Percentiles rank a stretch among this genome's conserved stretches.
phyloP scores from a whole-genome alignment of 2,329 filamentous ascomycete species.

The Scleromitrula shiraiana region DNA sequence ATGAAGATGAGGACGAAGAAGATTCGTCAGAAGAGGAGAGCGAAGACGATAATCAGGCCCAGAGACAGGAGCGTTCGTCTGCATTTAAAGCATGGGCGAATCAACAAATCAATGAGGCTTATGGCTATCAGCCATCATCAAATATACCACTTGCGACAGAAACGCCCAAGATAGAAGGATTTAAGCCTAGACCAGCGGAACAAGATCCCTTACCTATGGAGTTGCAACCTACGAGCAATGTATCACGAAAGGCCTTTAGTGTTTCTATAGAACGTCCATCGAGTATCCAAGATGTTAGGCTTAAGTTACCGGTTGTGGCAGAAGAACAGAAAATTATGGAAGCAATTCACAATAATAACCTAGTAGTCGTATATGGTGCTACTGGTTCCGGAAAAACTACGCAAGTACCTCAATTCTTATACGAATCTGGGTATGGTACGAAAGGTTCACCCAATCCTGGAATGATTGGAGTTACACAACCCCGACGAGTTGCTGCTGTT shows the following conservation, averaged over 20 bases:
- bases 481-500: constrained; percentile 86
- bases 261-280: constrained; percentile 62
- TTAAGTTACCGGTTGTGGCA: constrained; percentile 80
- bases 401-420: constrained; percentile 92
- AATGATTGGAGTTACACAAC: constrained; percentile 92
- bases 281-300: constrained; percentile 68
- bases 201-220: constrained; percentile 63
- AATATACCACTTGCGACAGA: constrained; percentile 30
- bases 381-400: constrained; percentile 98
- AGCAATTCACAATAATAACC: constrained; percentile 83
- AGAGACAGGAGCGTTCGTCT: constrained; percentile 38
- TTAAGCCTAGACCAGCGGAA: constrained; percentile 59
- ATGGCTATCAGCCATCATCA: constrained; percentile 53
- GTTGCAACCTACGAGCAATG: constrained; percentile 50
- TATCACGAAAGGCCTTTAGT: constrained; percentile 64
- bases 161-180: constrained; percentile 49
- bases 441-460: constrained; percentile 72
- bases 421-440: constrained; percentile 85
- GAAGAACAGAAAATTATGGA: constrained; percentile 99
- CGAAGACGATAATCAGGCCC: constrained; percentile 26
- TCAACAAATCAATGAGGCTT: constrained; percentile 73
- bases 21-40: constrained; percentile 15
- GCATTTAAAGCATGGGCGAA: constrained; percentile 94
- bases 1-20: constrained; percentile 23
- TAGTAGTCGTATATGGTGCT: constrained; percentile 86